A percentile compares a stretch with the other conserved stretches of the same genome.
These are phyloP conservation scores for Hippophae tibetana DNA, from an alignment of 306 rosid genomes.

Conservation along the genomic window DNA sequence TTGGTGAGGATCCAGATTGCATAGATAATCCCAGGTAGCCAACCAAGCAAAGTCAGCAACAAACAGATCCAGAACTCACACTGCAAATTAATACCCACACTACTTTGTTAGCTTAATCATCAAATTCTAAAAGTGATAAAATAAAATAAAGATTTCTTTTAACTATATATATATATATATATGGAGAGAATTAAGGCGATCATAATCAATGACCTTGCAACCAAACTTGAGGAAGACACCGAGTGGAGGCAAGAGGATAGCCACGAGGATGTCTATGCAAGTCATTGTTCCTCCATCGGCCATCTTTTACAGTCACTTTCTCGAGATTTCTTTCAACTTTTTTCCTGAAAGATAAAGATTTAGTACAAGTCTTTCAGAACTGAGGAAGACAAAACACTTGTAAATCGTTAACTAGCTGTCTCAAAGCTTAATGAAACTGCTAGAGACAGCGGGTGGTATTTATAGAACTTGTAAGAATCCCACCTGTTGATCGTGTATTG, in stretches of 20 bases:
- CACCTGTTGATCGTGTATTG: conserved; percentile 16
- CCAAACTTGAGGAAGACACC: conserved; percentile 89
- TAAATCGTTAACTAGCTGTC: no score
- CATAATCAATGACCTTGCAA: conserved; percentile 33
- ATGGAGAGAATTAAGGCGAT: not conserved
- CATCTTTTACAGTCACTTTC: conserved; percentile 15
- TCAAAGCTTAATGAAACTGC: not conserved
- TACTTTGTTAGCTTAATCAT: no score
- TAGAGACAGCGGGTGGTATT: not conserved
- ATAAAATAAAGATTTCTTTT: not conserved
- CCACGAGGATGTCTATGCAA: conserved; percentile 61
- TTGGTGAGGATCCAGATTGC: conserved; percentile 61
- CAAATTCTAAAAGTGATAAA: no score
- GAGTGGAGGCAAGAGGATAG: conserved; percentile 79
- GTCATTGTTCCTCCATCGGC: conserved; percentile 33
- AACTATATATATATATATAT: not conserved
- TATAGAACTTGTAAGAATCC: conserved; percentile 1
- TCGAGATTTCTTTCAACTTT: not conserved
- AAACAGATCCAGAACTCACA: conserved; percentile 80
- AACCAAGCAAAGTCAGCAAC: conserved; percentile 56
- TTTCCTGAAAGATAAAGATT: not conserved
- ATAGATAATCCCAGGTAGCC: conserved; percentile 66
- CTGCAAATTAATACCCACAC: conserved; percentile 23
- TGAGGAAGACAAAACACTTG: no score
- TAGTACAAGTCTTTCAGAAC: no score